Conservation (phyloP, 2,329 filamentous ascomycete species). For the Aplosporella prunicola region DNA sequence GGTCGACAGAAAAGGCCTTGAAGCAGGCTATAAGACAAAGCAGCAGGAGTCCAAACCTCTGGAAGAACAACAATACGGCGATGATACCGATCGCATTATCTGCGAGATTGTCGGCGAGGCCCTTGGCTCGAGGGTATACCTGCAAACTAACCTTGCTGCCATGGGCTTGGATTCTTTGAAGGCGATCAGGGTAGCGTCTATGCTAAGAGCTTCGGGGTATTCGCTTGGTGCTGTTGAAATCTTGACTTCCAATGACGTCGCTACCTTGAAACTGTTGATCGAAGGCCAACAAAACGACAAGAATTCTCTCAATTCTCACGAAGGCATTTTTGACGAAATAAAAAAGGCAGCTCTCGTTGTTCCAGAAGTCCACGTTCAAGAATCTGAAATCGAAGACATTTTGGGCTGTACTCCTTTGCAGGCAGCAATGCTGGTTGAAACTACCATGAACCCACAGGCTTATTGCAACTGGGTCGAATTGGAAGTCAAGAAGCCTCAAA, state of each 20-base stretch:
- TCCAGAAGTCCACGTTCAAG: constrained; percentile 12
- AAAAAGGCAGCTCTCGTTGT: constrained; percentile 6
- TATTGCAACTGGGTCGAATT: constrained; percentile 76
- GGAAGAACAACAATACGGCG: not conserved
- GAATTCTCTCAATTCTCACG: not conserved
- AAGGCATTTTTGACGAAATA: constrained; percentile 1
- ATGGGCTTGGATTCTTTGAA: constrained; percentile 58
- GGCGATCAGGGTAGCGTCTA: constrained; percentile 55
- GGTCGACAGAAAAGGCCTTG: constrained; percentile 59
- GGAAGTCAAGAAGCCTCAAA: constrained; percentile 27
- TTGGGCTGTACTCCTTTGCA: constrained; percentile 65
- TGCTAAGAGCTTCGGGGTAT: constrained; percentile 49
- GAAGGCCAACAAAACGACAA: too few relatives aligned
- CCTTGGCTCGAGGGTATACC: constrained; percentile 31
- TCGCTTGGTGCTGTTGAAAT: constrained; percentile 51
- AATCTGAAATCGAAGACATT: constrained; percentile 28
- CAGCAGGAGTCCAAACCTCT: constrained; percentile 7
- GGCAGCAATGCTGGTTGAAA: constrained; percentile 71
- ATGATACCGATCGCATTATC: constrained; percentile 22
- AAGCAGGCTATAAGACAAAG: constrained; percentile 42
- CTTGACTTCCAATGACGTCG: constrained; percentile 43
- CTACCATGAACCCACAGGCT: constrained; percentile 45
- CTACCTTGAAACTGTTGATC: constrained; percentile 3
- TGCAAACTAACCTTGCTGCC: constrained; percentile 39
- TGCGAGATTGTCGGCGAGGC: constrained; percentile 32